Base-by-base conservation (phyloP, 2,329 filamentous ascomycete species). In the Aplosporella prunicola region DNA sequence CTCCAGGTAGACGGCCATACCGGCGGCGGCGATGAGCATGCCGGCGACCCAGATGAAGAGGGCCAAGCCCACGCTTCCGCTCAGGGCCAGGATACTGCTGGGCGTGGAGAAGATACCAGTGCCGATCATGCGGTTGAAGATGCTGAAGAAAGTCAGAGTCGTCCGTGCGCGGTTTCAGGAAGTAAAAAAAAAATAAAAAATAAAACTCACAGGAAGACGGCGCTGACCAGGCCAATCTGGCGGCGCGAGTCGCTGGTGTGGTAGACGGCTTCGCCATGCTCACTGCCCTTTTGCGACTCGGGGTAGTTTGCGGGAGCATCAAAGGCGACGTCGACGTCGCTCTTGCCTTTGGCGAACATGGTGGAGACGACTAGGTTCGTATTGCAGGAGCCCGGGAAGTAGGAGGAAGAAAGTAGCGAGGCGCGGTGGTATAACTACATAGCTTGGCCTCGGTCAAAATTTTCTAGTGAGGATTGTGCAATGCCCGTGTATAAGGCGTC, bases 91-190 rank as follows among this genome's bases (percentile, higher is more conserved):
- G 45, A 80, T 77, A 26, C 68, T 64, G 27, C 67, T 67, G 0
- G 76, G 76, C 0, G 76, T 80, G 1, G 76, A 72, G 47, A 80
- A 80, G 56, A 81, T 80, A 44, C 77, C 76, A 9, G 74, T 79
- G 27, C 77, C 76, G 40, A 81, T 73, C 60, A 80, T 74, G 41
- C 75, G 71, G 60, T 78, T 78, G 55, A 78, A 71, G 52, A 79
- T 76, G 40, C 42, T 45, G 23, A n/a, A 10, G 29, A 24, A 18
- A 13, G 33, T 41, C 34, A 41, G 39, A 22, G 17, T 20, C 9
- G 22, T 15, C 14, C 14, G n/a, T n/a, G n/a, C n/a, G n/a, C n/a
- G n/a, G n/a, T n/a, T n/a, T n/a, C n/a, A 25, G 23, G n/a, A n/a
- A 25, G 23, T 25, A n/a, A 8, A 25, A 25, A n/a, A 25, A 9